Percentiles rank a stretch among this genome's conserved stretches.
phyloP scores from a whole-genome alignment of 2,329 filamentous ascomycete genomes.

The Scytalidium sp. region DNA sequence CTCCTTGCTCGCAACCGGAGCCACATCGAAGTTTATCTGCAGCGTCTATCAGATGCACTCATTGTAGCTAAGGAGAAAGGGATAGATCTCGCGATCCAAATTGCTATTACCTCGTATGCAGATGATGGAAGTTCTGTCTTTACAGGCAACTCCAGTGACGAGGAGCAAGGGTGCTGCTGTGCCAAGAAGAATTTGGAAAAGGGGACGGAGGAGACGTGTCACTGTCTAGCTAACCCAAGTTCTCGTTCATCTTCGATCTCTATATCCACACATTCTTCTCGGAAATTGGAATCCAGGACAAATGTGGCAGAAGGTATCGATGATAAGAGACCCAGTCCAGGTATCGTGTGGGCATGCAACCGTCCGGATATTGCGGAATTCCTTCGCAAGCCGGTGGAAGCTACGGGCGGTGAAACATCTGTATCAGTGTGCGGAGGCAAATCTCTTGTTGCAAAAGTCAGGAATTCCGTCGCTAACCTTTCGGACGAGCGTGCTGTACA shows the following conservation, averaged over 20 bases:
- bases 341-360: conserved; percentile 21
- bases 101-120: conserved; percentile 46
- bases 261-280: neutral
- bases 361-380: conserved; percentile 50
- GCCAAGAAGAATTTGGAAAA: neutral
- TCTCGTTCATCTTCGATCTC: neutral
- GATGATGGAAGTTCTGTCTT: neutral
- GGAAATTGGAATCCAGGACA: neutral
- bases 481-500: conserved; percentile 62
- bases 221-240: neutral
- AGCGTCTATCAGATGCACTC: conserved; percentile 44
- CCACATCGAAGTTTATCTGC: conserved; percentile 54
- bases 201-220: neutral
- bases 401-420: conserved; percentile 57
- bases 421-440: conserved; percentile 59
- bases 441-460: conserved; percentile 48
- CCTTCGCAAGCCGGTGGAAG: conserved; percentile 52
- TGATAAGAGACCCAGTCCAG: conserved; percentile 35
- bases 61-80: conserved; percentile 39
- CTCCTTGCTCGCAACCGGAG: conserved; percentile 48
- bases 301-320: conserved; percentile 12
- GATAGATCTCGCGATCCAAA: conserved; percentile 48
- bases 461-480: conserved; percentile 52
- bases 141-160: neutral
- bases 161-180: neutral